Base-by-base conservation (phyloP, 768 basidiomycete species). In the Melanogaster broomeanus region DNA sequence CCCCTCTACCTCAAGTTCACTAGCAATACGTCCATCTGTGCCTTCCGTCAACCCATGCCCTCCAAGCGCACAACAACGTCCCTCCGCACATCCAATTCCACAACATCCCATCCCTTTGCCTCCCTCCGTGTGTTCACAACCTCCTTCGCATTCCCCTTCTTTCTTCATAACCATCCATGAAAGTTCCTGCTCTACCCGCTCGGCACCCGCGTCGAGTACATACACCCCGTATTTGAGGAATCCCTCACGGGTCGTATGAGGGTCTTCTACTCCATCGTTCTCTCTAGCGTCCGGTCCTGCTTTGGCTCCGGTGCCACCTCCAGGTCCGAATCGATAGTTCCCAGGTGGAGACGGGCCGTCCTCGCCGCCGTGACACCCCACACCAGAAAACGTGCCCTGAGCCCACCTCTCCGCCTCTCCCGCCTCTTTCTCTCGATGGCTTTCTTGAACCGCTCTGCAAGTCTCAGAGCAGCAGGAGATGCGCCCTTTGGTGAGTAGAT, bases 401-500 rank as follows among this genome's bases (percentile, higher is more conserved):
- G 42, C 45, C 66, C 63, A 56, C 42, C 45, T 44, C 39, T 60
- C 45, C 56, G 33, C 51, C 84, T 69, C 61, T 89, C 84, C 16
- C 63, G 64, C 44, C 77, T 68, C 69, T 87, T 87, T 42, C 76
- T 65, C 55, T 80, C 75, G 27, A 89, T 73, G 0, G 89, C 88
- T 18, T 77, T 71, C 56, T 77, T 79, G 62, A 91, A 88, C 30
- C 83, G 76, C 45, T 82, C 75, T 0, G 89, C 89, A 30, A 89
- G 76, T 21, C 77, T 71, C 38, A 83, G 61, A 0, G 87, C 80
- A n/a, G 75, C 62, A 21, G 78, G 74, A 8, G 75, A 73, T 31
- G 71, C 64, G 11, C 90, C 90, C 62, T 58, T 78, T 8, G 90
- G 90, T 13, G 90, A 92, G 69, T 94, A 95, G 24, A 96, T 73